Base-by-base conservation (phyloP, 1,284 basidiomycete species). In the Trametes sp. region DNA sequence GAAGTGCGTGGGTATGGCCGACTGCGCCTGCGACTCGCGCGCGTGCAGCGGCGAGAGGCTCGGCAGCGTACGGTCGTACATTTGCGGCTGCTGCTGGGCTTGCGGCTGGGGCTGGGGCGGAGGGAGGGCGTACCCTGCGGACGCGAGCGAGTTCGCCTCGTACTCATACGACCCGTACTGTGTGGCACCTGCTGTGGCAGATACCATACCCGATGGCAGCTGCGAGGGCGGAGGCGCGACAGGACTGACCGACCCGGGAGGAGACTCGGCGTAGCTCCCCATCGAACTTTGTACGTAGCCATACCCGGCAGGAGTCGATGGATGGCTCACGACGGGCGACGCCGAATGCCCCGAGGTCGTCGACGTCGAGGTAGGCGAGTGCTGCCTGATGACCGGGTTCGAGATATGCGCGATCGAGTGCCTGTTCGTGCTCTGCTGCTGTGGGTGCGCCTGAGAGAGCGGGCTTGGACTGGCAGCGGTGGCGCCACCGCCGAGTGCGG, bases 321-420 rank as follows among this genome's bases (percentile, higher is more conserved):
- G 65, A 21, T 54, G 59, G 49, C 66, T 65, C 8, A 59, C 58
- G 36, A 59, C 61, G 24, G 68, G 63, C 6, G 66, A 68, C 8
- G 60, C 54, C 19, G 61, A 62, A 28, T 62, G 44, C 8, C 51
- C 53, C 11, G 66, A 57, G 5, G 38, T 41, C 38, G 38, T 41
- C 38, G 38, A 41, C 10, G 38, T 41, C 38, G 66, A 54, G 1
- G 60, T 45, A 38, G 68, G 65, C 26, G 68, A 65, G 45, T 64
- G 60, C 21, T 60, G 59, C n/a, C 65, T 60, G 14, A n/a, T 29
- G 19, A 61, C 36, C 31, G 70, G 65, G 33, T 69, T 67, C 2
- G 70, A 71, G 21, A 69, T 67, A 54, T 71, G 70, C 13, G 70
- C 61, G 42, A 69, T 64, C 1, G 70, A 68, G 54, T 68, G 70